Evolutionary conservation across 192 early-diverging fungal species (phyloP).

Genomic region (Backusella psychrophila): DNA sequence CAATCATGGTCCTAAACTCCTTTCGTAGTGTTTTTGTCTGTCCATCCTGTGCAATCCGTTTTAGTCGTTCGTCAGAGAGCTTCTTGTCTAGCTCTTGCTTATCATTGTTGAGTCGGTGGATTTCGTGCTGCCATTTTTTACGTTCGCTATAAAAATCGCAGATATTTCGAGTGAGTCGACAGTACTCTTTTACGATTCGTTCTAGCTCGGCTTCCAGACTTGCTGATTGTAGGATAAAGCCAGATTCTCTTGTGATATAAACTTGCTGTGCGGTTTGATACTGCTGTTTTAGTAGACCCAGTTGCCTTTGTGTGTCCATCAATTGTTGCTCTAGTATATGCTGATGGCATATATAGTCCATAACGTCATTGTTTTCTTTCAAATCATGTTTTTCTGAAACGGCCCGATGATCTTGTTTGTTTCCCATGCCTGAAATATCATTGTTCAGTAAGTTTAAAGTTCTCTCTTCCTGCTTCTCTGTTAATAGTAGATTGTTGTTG

Average conservation of each 20-base stretch:
- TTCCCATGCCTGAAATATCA: background rate
- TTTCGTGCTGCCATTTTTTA: conserved; percentile 29
- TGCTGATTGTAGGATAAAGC: conserved; percentile 26
- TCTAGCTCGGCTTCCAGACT: conserved; percentile 35
- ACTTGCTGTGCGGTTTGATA: background rate
- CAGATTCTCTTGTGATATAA: conserved; percentile 23
- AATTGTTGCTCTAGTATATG: background rate
- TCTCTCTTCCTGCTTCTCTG: background rate
- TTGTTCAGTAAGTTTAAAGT: background rate
- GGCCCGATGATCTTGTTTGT: background rate
- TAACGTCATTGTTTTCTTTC: background rate
- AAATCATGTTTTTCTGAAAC: background rate
- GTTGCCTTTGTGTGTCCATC: background rate
- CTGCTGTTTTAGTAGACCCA: background rate
- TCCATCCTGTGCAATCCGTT: conserved; percentile 21
- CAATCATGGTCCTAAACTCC: conserved; percentile 54
- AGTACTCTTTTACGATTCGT: conserved; percentile 37
- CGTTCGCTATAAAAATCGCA: conserved; percentile 40
- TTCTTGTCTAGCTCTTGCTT: conserved; percentile 21
- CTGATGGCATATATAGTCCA: background rate
- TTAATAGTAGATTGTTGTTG: background rate
- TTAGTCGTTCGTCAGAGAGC: conserved; percentile 36
- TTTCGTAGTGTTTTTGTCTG: conserved; percentile 44
- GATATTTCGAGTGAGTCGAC: conserved; percentile 41
- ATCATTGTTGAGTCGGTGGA: conserved; percentile 11